Conservation (phyloP, 768 basidiomycete genomes). For the Vararia minispora region DNA sequence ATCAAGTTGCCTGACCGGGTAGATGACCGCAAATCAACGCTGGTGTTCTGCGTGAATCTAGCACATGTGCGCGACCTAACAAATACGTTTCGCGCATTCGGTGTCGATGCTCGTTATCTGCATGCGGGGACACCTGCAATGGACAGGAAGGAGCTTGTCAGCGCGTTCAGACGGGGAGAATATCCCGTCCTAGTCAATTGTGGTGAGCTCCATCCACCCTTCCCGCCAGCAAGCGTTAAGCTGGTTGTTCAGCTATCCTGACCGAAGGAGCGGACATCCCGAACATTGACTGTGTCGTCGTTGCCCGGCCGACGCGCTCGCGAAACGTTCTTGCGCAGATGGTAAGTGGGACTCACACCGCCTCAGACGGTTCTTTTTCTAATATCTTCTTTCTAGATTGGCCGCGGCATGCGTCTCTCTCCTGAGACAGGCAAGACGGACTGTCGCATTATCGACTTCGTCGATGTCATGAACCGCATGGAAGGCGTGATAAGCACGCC, state of each 20-base stretch:
- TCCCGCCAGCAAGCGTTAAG: background rate
- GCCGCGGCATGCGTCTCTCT: slow-evolving; percentile 83
- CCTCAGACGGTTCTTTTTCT: background rate
- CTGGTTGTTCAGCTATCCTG: slow-evolving; percentile 48
- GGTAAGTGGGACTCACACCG: too few species aligned
- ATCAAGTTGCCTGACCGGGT: slow-evolving; percentile 3
- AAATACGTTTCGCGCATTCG: slow-evolving; percentile 54
- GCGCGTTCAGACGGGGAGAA: slow-evolving; percentile 54
- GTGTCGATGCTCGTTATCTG: slow-evolving; percentile 79
- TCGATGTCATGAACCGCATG: slow-evolving; percentile 61
- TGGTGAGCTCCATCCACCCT: slow-evolving; percentile 30
- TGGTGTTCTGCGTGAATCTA: slow-evolving; percentile 86
- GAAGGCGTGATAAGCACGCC: slow-evolving; percentile 68
- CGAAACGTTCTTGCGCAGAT: slow-evolving; percentile 88
- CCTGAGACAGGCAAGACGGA: slow-evolving; percentile 70
- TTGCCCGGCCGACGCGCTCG: slow-evolving; percentile 84
- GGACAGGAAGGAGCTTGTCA: slow-evolving; percentile 55
- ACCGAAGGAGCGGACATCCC: slow-evolving; percentile 95
- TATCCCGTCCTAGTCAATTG: slow-evolving; percentile 90
- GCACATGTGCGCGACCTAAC: slow-evolving; percentile 73
- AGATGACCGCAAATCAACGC: slow-evolving; percentile 69
- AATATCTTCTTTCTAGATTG: slow-evolving; percentile 47
- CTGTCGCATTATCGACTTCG: slow-evolving; percentile 87
- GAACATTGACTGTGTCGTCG: slow-evolving; percentile 82
- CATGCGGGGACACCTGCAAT: slow-evolving; percentile 52